A percentile compares a stretch with the other conserved stretches of the same genome.
Conservation (phyloP, 176 grass and related monocot genomes). For the barley (Hordeum vulgare) region DNA sequence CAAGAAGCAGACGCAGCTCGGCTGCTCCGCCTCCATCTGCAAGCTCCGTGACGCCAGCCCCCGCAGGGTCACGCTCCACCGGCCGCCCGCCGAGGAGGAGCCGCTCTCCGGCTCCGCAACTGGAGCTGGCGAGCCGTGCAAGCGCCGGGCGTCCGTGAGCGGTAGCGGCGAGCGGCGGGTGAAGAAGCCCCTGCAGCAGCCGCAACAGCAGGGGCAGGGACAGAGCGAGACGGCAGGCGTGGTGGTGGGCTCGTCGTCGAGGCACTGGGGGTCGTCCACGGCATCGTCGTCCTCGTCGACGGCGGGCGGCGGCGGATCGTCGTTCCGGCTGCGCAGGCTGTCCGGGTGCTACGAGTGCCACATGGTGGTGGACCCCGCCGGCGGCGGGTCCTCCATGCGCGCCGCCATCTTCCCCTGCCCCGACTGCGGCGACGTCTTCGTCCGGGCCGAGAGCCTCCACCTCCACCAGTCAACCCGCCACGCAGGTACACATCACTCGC, state of each 20-base stretch:
- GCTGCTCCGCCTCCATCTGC: conserved; percentile 60
- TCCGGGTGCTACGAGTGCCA: conserved; percentile 98
- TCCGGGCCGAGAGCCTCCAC: conserved; percentile 64
- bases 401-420: conserved; percentile 61
- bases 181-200: conserved; percentile 41
- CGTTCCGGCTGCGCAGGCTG: conserved; percentile 67
- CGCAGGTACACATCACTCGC: conserved; percentile 40
- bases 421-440: conserved; percentile 86
- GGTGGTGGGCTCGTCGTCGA: background rate
- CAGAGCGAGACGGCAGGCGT: background rate
- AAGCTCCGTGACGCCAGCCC: conserved; percentile 36
- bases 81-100: background rate
- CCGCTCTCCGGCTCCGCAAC: background rate
- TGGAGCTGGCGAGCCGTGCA: conserved; percentile 32
- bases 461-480: conserved; percentile 64
- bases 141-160: conserved; percentile 62
- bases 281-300: conserved; percentile 40
- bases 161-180: conserved; percentile 34
- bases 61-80: background rate
- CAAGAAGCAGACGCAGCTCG: conserved; percentile 33
- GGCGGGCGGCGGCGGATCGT: conserved; percentile 43
- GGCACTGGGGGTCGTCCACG: conserved; percentile 20
- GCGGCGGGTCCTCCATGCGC: conserved; percentile 41
- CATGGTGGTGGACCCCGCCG: conserved; percentile 67
- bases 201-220: background rate